A percentile compares a stretch with the other conserved stretches of the same genome.
These are phyloP conservation scores for Mycena albidolilacea DNA, from an alignment of 768 basidiomycete genomes.

Conservation along the genomic window DNA sequence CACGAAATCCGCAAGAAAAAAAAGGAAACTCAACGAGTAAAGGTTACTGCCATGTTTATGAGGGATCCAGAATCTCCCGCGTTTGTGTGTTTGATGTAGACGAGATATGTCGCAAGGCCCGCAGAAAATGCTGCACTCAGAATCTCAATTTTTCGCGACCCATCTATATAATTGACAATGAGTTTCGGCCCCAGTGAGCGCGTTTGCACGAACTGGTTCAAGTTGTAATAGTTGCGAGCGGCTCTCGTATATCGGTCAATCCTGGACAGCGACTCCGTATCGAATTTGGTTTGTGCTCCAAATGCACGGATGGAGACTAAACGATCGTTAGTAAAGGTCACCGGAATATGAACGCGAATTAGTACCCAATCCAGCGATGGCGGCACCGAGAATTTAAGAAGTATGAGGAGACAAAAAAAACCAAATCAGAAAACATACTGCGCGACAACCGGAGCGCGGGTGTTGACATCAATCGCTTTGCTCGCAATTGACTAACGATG, in stretches of 20 bases:
- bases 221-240: constrained; percentile 31
- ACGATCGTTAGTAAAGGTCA: not conserved
- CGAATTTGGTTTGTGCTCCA: constrained; percentile 58
- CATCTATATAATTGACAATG: constrained; percentile 52
- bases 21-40: constrained; percentile 47
- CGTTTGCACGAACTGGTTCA: constrained; percentile 20
- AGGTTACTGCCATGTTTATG: constrained; percentile 58
- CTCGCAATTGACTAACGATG: constrained; percentile 46
- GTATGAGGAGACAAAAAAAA: constrained; percentile 39
- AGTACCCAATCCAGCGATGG: constrained; percentile 57
- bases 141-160: constrained; percentile 54
- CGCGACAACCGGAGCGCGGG: constrained; percentile 44
- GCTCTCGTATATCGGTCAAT: constrained; percentile 57
- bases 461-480: constrained; percentile 45
- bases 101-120: constrained; percentile 55
- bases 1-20: too few relatives aligned
- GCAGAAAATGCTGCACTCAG: constrained; percentile 59
- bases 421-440: constrained; percentile 49
- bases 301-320: constrained; percentile 62
- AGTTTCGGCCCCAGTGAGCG: constrained; percentile 43
- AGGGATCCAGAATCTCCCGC: constrained; percentile 53
- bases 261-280: constrained; percentile 49
- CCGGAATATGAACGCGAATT: not conserved
- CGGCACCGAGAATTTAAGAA: constrained; percentile 54
- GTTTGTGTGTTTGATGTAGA: constrained; percentile 49